Evolutionary conservation across 169 alveolate genomes (phyloP).

Genomic region (Cryptosporidium tyzzeri): DNA sequence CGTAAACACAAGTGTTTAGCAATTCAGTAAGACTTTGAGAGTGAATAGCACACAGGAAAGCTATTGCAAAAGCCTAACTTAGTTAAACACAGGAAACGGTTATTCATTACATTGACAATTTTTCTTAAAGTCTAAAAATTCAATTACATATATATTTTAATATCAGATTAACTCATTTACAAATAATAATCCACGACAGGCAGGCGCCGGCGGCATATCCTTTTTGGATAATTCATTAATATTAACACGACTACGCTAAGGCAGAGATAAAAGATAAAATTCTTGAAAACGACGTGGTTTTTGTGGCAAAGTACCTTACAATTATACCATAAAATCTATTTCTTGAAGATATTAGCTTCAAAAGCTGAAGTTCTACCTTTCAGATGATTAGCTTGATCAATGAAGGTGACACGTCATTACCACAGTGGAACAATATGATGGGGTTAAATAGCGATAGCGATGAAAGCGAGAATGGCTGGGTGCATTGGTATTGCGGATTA

Average conservation of each 20-base stretch:
- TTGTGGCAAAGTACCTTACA: background rate
- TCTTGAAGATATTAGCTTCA: background rate
- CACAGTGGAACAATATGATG: constrained; percentile 65
- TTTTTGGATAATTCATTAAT: background rate
- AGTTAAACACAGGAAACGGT: too few relatives aligned
- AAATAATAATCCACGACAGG: constrained; percentile 9
- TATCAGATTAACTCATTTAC: background rate
- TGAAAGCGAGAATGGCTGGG: constrained; percentile 76
- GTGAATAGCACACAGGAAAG: too few relatives aligned
- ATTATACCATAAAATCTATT: background rate
- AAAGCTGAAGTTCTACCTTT: background rate
- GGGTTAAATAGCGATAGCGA: constrained; percentile 69
- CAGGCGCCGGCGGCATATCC: constrained; percentile 24
- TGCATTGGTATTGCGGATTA: constrained; percentile 76
- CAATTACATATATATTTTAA: background rate
- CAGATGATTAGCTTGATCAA: constrained; percentile 67
- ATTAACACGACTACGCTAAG: background rate
- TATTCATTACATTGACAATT: too few relatives aligned
- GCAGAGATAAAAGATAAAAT: constrained; percentile 1
- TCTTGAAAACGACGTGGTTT: background rate
- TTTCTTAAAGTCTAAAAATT: background rate
- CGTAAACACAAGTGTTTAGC: background rate
- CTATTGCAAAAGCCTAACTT: background rate
- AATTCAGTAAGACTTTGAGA: background rate
- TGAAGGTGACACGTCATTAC: constrained; percentile 55